These are phyloP conservation scores for Saccharomycopsis phalli DNA, from an alignment of 1,139 yeast genomes.

Conservation along the genomic window DNA sequence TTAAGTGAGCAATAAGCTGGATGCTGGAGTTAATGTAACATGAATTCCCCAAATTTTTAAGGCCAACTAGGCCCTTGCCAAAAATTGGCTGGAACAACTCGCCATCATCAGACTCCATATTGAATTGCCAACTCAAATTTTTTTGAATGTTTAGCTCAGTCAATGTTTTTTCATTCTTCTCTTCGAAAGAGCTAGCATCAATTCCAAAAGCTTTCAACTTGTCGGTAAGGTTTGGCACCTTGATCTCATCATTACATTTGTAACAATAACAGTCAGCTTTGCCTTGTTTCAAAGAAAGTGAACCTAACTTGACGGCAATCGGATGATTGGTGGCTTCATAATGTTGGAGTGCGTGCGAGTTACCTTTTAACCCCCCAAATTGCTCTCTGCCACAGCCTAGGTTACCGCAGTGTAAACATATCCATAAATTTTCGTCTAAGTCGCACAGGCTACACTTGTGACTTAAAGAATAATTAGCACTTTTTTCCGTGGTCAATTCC, in stretches of 20 bases:
- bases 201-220: constrained; percentile 59
- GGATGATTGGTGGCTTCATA: constrained; percentile 51
- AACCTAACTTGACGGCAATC: constrained; percentile 84
- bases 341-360: constrained; percentile 82
- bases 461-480: constrained; percentile 29
- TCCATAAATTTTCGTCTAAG: constrained; percentile 74
- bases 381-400: constrained; percentile 92
- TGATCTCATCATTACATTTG: constrained; percentile 78
- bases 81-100: constrained; percentile 52
- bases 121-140: constrained; percentile 88
- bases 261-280: constrained; percentile 79
- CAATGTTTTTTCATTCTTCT: constrained; percentile 71
- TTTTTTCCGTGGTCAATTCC: constrained; percentile 36
- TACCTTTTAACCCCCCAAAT: constrained; percentile 86
- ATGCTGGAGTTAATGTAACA: constrained; percentile 81
- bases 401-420: constrained; percentile 81
- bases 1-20: constrained; percentile 53
- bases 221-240: constrained; percentile 50
- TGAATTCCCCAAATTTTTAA: constrained; percentile 85
- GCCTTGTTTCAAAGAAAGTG: constrained; percentile 57
- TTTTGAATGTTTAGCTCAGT: constrained; percentile 89
- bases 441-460: constrained; percentile 59
- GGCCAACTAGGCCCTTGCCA: constrained; percentile 69
- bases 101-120: constrained; percentile 67
- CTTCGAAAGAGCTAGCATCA: constrained; percentile 42